phyloP scores from a whole-genome alignment of 495 filamentous ascomycete genomes.

The Margaritispora aquatica region DNA sequence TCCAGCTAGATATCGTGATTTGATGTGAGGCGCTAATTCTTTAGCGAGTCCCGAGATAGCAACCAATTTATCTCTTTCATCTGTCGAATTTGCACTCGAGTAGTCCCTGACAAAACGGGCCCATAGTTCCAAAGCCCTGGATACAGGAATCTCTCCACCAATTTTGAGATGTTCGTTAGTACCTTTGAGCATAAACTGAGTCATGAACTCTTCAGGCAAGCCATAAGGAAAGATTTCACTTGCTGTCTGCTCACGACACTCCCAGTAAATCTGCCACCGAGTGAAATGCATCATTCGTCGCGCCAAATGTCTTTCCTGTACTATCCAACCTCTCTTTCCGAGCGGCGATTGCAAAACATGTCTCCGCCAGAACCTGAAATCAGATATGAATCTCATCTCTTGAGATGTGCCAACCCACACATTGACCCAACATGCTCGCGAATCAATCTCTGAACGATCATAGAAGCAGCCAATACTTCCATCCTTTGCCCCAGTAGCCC shows the following conservation, averaged over 20 bases:
- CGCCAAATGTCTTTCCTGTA: constrained; percentile 36
- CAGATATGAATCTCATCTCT: neutral
- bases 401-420: neutral
- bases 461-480: constrained; percentile 29
- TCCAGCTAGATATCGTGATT: neutral
- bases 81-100: neutral
- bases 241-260: constrained; percentile 33
- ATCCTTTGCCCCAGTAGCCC: constrained; percentile 24
- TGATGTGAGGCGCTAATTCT: neutral
- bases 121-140: neutral
- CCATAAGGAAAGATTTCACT: constrained; percentile 19
- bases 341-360: neutral
- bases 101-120: neutral
- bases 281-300: constrained; percentile 38
- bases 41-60: constrained; percentile 1
- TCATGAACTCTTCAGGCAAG: neutral
- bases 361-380: neutral
- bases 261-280: constrained; percentile 33
- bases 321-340: constrained; percentile 34
- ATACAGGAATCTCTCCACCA: neutral
- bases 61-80: constrained; percentile 3
- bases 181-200: neutral
- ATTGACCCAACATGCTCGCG: neutral
- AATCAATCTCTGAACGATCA: neutral
- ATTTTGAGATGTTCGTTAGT: neutral